Percentiles rank a stretch among this genome's conserved stretches.
Evolutionary conservation across 805 yeast genomes (phyloP).

Genomic region (Myxozyma lipomycoides): DNA sequence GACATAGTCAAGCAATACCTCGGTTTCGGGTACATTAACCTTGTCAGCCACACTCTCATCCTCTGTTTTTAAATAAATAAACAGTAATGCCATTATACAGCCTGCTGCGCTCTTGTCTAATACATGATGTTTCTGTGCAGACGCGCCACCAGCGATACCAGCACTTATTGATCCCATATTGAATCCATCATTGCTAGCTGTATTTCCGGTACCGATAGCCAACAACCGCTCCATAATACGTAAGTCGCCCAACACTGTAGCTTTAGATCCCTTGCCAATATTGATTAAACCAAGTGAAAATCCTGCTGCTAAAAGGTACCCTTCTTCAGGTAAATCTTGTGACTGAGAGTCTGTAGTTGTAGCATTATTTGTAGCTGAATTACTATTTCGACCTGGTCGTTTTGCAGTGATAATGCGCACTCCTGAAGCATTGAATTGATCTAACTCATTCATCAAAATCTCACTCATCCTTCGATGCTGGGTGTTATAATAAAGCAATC

Average conservation of each 20-base stretch:
- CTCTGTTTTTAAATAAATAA: conserved; percentile 68
- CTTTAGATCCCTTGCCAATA: conserved; percentile 65
- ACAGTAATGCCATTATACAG: conserved; percentile 67
- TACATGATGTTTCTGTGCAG: conserved; percentile 55
- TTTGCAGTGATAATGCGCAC: neutral
- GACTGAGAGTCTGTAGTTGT: conserved; percentile 37
- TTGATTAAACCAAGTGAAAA: conserved; percentile 81
- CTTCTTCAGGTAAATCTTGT: conserved; percentile 48
- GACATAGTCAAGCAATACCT: conserved; percentile 58
- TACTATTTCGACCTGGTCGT: neutral
- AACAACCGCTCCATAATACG: conserved; percentile 59
- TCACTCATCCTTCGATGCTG: conserved; percentile 86
- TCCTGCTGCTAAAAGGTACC: conserved; percentile 84
- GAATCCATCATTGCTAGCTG: conserved; percentile 7
- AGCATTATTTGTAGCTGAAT: conserved; percentile 29
- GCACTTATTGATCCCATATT: conserved; percentile 4
- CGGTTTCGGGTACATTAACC: conserved; percentile 55
- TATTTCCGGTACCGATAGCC: conserved; percentile 49
- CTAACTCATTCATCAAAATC: conserved; percentile 63
- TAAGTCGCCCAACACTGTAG: conserved; percentile 57
- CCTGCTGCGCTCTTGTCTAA: conserved; percentile 65
- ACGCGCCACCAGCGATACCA: conserved; percentile 43
- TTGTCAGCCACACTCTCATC: conserved; percentile 58
- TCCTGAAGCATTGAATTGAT: conserved; percentile 22
- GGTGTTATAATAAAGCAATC: conserved; percentile 70